phyloP scores from a whole-genome alignment of 768 basidiomycete species.

The Scleroderma citrinum region DNA sequence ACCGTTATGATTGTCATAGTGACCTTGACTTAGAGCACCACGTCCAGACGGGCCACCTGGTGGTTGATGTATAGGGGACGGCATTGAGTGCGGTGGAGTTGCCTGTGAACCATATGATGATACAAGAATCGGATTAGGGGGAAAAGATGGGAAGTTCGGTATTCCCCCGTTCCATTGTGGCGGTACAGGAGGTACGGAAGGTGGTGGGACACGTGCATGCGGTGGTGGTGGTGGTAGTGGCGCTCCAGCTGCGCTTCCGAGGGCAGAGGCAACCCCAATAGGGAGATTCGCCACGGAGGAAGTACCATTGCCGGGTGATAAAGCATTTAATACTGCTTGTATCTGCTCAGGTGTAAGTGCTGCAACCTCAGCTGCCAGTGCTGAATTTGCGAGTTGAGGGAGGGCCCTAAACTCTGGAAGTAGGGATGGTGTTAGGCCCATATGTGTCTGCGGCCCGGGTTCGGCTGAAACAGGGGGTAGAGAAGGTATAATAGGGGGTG shows the following conservation, averaged over 20 bases:
- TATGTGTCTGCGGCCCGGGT: constrained; percentile 9
- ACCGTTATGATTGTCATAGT: constrained; percentile 23
- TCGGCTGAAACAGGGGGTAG: constrained; percentile 11
- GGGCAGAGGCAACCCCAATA: constrained; percentile 22
- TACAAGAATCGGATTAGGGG: background rate
- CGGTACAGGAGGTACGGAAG: constrained; percentile 14
- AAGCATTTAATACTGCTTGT: constrained; percentile 55
- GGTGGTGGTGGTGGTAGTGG: constrained; percentile 4
- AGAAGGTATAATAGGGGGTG: constrained; percentile 14
- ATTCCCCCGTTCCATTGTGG: constrained; percentile 12
- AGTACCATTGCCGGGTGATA: constrained; percentile 39
- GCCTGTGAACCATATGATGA: background rate
- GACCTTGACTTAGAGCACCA: constrained; percentile 23
- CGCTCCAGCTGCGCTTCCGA: constrained; percentile 17
- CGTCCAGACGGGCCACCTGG: constrained; percentile 22
- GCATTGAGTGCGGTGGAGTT: constrained; percentile 7
- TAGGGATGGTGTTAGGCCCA: constrained; percentile 10
- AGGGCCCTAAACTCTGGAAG: constrained; percentile 25
- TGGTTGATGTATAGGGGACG: constrained; percentile 22
- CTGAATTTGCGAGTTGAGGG: constrained; percentile 38
- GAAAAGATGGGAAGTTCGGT: background rate
- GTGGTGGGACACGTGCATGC: constrained; percentile 17
- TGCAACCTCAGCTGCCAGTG: constrained; percentile 66
- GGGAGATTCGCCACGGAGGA: constrained; percentile 25
- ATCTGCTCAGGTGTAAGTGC: constrained; percentile 74